Conservation (phyloP, 306 rosid species). For the Calophaca sinica region DNA sequence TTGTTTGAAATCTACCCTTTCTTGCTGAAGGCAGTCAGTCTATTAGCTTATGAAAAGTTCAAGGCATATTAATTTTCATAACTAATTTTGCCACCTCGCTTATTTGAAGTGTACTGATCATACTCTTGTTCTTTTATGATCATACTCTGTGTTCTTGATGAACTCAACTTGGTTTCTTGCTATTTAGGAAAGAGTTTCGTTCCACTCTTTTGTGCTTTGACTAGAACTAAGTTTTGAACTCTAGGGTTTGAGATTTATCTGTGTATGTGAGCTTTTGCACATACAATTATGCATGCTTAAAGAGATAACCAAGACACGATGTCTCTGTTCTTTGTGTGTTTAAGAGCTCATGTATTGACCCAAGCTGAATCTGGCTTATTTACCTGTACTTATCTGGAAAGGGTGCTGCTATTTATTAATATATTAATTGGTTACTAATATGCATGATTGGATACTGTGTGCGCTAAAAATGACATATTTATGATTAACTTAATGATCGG, state of each 20-base stretch:
- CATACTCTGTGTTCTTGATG: not conserved
- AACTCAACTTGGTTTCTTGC: not conserved
- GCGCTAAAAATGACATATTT: not conserved
- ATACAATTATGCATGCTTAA: constrained; percentile 3
- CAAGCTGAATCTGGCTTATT: constrained; percentile 12
- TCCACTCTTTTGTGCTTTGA: not conserved
- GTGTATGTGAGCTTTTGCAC: not conserved
- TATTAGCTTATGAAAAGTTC: not conserved
- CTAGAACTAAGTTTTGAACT: not conserved
- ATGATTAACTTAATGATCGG: not conserved
- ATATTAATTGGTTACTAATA: no score
- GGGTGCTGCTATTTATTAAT: no score
- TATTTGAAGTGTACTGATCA: not conserved
- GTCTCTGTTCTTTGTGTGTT: no score
- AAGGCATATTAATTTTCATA: not conserved
- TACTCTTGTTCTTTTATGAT: not conserved
- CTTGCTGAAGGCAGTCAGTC: not conserved
- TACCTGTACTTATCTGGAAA: not conserved
- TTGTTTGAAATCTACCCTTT: not conserved
- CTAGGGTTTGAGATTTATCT: not conserved
- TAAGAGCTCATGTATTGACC: not conserved
- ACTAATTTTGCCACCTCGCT: not conserved
- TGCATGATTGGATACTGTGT: not conserved
- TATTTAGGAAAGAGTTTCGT: not conserved
- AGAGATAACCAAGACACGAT: no score